Evolutionary conservation across 257 asterid genomes (phyloP).

Genomic region (Nicotiana attenuata): DNA sequence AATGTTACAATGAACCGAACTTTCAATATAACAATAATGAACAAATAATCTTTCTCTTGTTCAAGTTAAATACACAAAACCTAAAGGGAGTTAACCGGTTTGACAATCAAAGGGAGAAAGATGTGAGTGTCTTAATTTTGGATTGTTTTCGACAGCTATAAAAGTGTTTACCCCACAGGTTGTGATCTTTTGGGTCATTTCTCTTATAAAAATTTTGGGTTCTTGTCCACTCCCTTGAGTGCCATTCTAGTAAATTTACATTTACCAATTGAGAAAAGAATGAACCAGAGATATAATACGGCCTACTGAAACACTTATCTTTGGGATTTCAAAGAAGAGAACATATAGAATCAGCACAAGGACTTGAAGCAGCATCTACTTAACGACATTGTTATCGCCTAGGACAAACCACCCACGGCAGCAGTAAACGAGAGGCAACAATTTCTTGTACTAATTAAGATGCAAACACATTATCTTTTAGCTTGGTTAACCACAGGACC

Average conservation of each 20-base stretch:
- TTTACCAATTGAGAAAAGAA: neutral
- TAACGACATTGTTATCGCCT: neutral
- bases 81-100: neutral
- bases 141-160: neutral
- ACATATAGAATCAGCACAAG: constrained; percentile 35
- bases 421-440: neutral
- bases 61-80: neutral
- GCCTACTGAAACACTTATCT: neutral
- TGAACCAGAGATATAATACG: neutral
- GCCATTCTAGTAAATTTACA: constrained; percentile 1
- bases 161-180: neutral
- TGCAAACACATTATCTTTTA: neutral
- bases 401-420: neutral
- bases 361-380: constrained; percentile 7
- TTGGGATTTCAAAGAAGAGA: neutral
- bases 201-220: neutral
- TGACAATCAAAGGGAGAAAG: neutral
- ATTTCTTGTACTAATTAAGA: neutral
- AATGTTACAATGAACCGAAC: neutral
- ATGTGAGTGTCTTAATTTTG: neutral
- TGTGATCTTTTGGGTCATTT: neutral
- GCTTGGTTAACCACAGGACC: neutral
- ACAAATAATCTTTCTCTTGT: neutral
- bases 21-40: neutral
- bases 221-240: neutral